phyloP scores from a whole-genome alignment of 1,284 basidiomycete genomes.

The Cystobasidium pallidum region DNA sequence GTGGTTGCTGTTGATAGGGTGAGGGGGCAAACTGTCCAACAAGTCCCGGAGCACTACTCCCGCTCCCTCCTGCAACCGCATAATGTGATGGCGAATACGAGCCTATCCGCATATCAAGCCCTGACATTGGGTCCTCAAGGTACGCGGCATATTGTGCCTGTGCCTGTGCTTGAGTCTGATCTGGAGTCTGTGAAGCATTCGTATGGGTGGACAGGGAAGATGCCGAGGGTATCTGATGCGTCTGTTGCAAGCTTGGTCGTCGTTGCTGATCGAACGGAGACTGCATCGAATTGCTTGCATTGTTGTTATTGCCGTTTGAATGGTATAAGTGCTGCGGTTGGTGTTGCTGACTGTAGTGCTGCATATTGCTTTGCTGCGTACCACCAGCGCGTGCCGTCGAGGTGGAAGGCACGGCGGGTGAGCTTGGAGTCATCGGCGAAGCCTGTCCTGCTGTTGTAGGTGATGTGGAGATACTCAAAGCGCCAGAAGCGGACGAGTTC shows the following conservation, averaged over 20 bases:
- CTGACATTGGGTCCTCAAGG: conserved; percentile 35
- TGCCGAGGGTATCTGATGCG: not conserved
- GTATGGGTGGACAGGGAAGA: conserved; percentile 18
- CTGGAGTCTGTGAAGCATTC: conserved; percentile 10
- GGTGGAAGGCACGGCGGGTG: conserved; percentile 39
- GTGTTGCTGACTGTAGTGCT: conserved; percentile 16
- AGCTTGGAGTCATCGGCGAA: conserved; percentile 42
- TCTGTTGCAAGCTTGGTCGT: conserved; percentile 19
- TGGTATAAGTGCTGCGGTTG: conserved; percentile 9
- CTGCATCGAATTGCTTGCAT: conserved; percentile 4
- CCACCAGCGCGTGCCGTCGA: conserved; percentile 18
- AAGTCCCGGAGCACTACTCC: not conserved
- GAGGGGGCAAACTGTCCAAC: conserved; percentile 11
- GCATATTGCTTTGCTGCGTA: not conserved
- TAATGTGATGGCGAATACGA: conserved; percentile 44
- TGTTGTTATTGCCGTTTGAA: not conserved
- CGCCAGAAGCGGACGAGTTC: conserved; percentile 35
- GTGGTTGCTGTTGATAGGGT: conserved; percentile 18
- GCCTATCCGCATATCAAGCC: conserved; percentile 25
- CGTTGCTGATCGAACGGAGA: conserved; percentile 10
- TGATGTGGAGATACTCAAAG: conserved; percentile 40
- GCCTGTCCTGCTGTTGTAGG: conserved; percentile 35
- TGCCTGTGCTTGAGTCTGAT: conserved; percentile 1
- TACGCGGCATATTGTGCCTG: conserved; percentile 36
- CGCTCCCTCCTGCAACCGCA: conserved; percentile 11